These are phyloP conservation scores for Chloris gayana DNA, from an alignment of 176 grass and related monocot genomes.

Conservation along the genomic window DNA sequence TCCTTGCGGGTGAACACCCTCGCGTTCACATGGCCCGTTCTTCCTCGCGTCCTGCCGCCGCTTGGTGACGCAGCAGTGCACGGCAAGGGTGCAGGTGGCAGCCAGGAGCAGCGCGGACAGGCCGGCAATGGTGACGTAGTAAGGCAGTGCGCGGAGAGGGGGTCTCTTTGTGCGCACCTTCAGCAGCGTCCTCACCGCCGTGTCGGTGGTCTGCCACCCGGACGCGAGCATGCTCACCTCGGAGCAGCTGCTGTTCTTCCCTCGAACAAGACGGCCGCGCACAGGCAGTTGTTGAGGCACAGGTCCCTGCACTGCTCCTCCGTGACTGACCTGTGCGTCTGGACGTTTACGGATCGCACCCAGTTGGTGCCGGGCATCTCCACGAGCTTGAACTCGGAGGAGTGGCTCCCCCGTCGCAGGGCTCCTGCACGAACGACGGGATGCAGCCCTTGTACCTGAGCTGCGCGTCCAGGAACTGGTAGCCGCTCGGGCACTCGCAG, in stretches of 20 bases:
- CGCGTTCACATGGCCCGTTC: neutral
- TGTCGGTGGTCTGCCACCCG: neutral
- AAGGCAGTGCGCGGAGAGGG: neutral
- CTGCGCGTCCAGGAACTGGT: neutral
- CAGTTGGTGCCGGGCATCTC: conserved; percentile 16
- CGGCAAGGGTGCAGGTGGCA: neutral
- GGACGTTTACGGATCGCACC: neutral
- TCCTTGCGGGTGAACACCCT: neutral
- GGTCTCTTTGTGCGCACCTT: neutral
- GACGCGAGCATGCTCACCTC: neutral
- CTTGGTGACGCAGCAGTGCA: neutral
- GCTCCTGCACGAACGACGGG: conserved; percentile 1
- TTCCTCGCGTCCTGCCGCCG: neutral
- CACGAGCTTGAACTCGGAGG: neutral
- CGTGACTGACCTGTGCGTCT: neutral
- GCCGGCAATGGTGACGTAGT: neutral
- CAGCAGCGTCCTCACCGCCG: neutral
- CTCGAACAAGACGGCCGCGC: neutral
- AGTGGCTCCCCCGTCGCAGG: neutral
- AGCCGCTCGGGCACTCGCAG: conserved; percentile 12
- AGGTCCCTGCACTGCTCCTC: neutral
- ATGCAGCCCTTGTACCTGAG: neutral
- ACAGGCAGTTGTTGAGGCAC: conserved; percentile 20
- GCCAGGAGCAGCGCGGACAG: neutral
- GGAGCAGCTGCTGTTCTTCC: neutral